Evolutionary conservation across 2,329 filamentous ascomycete genomes (phyloP).

Genomic region (Tolypocladium guangdongense): DNA sequence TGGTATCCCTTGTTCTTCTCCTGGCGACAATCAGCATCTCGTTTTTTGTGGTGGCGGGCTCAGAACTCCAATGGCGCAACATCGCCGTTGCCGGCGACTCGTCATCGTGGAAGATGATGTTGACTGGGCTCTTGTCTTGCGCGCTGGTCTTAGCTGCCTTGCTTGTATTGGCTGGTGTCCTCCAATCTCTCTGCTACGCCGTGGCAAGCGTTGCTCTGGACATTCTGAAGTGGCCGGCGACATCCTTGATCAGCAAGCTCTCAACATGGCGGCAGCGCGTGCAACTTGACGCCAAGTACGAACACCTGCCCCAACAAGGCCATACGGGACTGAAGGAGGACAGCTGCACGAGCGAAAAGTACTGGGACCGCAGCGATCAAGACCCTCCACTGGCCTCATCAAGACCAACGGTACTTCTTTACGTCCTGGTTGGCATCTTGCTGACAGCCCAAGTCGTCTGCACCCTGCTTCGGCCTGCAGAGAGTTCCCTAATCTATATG

Average conservation of each 20-base stretch:
- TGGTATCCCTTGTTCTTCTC: constrained; percentile 1
- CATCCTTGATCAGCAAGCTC: neutral
- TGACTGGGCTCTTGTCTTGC: constrained; percentile 14
- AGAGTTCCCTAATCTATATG: constrained; percentile 19
- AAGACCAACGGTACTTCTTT: neutral
- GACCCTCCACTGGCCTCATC: neutral
- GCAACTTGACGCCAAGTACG: neutral
- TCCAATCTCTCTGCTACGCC: neutral
- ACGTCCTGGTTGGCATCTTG: constrained; percentile 1
- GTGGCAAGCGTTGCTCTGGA: neutral
- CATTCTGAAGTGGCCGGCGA: neutral
- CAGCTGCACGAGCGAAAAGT: neutral
- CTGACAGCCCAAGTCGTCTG: constrained; percentile 12
- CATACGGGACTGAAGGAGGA: neutral
- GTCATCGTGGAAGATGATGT: constrained; percentile 15
- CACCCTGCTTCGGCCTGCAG: constrained; percentile 12
- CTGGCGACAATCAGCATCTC: constrained; percentile 11
- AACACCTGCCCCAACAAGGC: neutral
- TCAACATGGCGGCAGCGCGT: neutral
- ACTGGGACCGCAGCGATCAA: neutral
- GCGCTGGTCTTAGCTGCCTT: neutral
- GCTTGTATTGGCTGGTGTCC: neutral
- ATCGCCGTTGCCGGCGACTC: constrained; percentile 18
- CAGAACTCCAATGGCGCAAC: constrained; percentile 23
- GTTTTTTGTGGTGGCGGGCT: constrained; percentile 15